phyloP scores from a whole-genome alignment of 345 rosid genomes.

The Murraya paniculata region DNA sequence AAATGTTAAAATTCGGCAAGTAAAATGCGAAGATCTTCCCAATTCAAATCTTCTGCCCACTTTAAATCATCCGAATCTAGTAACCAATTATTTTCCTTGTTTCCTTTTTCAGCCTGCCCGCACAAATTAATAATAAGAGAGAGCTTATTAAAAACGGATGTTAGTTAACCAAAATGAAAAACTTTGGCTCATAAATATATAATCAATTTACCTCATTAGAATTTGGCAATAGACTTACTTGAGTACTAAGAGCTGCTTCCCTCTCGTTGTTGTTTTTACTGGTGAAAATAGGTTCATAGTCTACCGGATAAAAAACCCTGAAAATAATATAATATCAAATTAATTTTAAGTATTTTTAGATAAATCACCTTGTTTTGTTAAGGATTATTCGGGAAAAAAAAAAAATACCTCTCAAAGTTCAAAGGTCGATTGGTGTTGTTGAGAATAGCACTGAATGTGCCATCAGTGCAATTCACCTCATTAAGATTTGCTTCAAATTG shows the following conservation, averaged over 20 bases:
- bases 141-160: neutral
- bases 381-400: no score
- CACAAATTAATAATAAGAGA: neutral
- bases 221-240: neutral
- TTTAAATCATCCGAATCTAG: conserved; percentile 10
- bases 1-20: neutral
- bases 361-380: no score
- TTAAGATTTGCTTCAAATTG: no score
- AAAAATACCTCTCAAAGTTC: no score
- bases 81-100: neutral
- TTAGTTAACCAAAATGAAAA: neutral
- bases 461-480: no score
- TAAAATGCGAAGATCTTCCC: neutral
- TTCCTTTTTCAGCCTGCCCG: conserved; percentile 4
- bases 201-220: neutral
- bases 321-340: no score
- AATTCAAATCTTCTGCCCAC: conserved; percentile 12
- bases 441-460: no score
- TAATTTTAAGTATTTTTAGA: no score
- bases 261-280: neutral
- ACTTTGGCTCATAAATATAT: neutral
- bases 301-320: no score
- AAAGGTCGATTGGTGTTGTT: no score
- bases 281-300: no score
- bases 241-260: neutral